These are phyloP conservation scores for Naganishia onofrii DNA, from an alignment of 768 basidiomycete genomes.

Conservation along the genomic window DNA sequence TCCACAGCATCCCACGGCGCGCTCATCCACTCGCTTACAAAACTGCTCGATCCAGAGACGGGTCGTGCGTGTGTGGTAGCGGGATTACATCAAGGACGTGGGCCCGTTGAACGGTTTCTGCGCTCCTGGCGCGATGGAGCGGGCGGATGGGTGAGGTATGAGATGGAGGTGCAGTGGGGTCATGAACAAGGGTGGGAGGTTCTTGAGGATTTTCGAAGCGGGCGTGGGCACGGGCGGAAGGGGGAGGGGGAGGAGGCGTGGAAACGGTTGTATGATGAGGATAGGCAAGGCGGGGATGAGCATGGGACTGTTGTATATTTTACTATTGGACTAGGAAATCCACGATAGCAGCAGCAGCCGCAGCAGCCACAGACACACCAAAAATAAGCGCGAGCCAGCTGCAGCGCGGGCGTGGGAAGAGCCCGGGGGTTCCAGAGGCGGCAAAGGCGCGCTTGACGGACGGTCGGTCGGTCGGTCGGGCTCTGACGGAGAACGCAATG, in stretches of 20 bases:
- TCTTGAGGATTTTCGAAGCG: constrained; percentile 14
- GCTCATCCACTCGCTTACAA: constrained; percentile 41
- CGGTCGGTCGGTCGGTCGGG: too few species aligned
- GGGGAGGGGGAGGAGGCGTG: constrained; percentile 13
- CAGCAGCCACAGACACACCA: constrained; percentile 28
- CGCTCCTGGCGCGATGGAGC: constrained; percentile 29
- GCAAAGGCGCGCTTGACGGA: too few species aligned
- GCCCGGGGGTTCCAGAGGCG: too few species aligned
- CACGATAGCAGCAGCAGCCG: background rate
- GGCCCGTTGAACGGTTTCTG: constrained; percentile 45
- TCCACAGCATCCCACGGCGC: constrained; percentile 40
- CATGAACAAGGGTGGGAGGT: constrained; percentile 6
- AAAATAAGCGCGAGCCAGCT: background rate
- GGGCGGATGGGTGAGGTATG: constrained; percentile 26
- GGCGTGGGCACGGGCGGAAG: background rate
- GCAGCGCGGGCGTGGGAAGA: too few species aligned
- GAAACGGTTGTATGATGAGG: constrained; percentile 28
- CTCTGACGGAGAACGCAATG: too few species aligned
- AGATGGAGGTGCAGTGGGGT: constrained; percentile 41
- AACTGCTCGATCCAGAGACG: constrained; percentile 29
- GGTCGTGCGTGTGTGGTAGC: constrained; percentile 45
- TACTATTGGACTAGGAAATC: constrained; percentile 10
- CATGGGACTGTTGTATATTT: constrained; percentile 23
- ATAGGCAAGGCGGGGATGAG: constrained; percentile 32
- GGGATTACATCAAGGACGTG: constrained; percentile 48